phyloP scores from a whole-genome alignment of 192 early-diverging fungal genomes.

The Dispira parvispora region DNA sequence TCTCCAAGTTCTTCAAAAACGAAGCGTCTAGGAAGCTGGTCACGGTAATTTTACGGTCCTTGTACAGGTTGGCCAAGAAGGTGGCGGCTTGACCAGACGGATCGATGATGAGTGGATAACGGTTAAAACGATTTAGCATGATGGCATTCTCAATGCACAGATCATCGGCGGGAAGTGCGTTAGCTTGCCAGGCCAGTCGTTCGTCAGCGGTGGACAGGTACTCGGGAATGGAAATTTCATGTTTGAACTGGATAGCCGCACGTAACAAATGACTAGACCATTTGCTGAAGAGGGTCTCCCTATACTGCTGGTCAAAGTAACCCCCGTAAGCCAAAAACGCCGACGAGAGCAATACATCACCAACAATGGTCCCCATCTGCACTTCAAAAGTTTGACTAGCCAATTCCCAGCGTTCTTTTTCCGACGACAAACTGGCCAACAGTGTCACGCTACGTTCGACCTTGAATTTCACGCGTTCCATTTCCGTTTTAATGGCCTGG shows the following conservation, averaged over 20 bases:
- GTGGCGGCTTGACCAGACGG: constrained; percentile 84
- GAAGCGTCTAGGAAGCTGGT: constrained; percentile 97
- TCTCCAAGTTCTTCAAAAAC: constrained; percentile 94
- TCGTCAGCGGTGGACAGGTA: constrained; percentile 87
- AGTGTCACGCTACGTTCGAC: constrained; percentile 82
- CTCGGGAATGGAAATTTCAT: constrained; percentile 69
- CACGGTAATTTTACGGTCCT: constrained; percentile 71
- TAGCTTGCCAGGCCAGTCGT: constrained; percentile 74
- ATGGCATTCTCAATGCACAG: constrained; percentile 97
- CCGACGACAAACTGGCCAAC: constrained; percentile 75
- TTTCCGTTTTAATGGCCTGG: constrained; percentile 75
- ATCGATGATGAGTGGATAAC: constrained; percentile 97
- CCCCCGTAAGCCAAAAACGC: constrained; percentile 97
- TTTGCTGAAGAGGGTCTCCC: constrained; percentile 54
- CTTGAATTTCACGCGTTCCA: constrained; percentile 81
- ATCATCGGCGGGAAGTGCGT: constrained; percentile 71
- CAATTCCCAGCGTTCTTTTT: constrained; percentile 82
- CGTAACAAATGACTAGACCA: constrained; percentile 59
- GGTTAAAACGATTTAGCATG: constrained; percentile 85
- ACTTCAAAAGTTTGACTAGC: constrained; percentile 80
- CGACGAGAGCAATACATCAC: constrained; percentile 80
- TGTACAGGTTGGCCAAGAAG: constrained; percentile 76
- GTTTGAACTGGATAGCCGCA: constrained; percentile 56
- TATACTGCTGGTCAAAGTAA: constrained; percentile 94
- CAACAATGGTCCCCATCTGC: constrained; percentile 97